These are phyloP conservation scores for Spatholobus suberectus DNA, from an alignment of 306 rosid species.

Conservation along the genomic window DNA sequence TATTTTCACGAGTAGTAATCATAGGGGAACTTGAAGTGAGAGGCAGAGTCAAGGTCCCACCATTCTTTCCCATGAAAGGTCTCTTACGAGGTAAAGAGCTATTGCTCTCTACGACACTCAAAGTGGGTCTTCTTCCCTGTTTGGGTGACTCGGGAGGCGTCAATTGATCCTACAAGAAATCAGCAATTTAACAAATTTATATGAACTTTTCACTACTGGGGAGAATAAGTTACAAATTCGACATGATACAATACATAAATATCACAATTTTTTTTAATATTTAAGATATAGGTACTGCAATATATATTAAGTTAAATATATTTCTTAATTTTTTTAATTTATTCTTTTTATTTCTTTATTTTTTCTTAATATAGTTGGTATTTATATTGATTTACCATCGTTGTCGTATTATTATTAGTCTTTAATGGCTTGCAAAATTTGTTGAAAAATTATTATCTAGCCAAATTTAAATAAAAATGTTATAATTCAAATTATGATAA, in stretches of 20 bases:
- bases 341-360: no score
- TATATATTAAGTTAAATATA: neutral
- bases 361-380: neutral
- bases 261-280: neutral
- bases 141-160: slow-evolving; percentile 52
- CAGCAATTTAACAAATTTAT: neutral
- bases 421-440: neutral
- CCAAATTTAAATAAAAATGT: neutral
- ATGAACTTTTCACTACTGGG: neutral
- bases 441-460: neutral
- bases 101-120: slow-evolving; percentile 44
- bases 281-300: neutral
- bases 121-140: slow-evolving; percentile 50
- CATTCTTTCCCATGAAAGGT: slow-evolving; percentile 50
- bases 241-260: neutral
- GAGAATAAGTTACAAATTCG: neutral
- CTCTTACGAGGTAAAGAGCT: slow-evolving; percentile 46
- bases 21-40: slow-evolving; percentile 51
- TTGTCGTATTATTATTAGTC: neutral
- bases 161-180: slow-evolving; percentile 48
- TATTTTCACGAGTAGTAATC: slow-evolving; percentile 62
- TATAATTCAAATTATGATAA: neutral
- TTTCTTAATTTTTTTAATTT: no score
- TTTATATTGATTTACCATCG: neutral
- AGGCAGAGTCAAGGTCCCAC: slow-evolving; percentile 47